These are phyloP conservation scores for Vanilla planifolia DNA, from an alignment of 106 monocot species.

Conservation along the genomic window DNA sequence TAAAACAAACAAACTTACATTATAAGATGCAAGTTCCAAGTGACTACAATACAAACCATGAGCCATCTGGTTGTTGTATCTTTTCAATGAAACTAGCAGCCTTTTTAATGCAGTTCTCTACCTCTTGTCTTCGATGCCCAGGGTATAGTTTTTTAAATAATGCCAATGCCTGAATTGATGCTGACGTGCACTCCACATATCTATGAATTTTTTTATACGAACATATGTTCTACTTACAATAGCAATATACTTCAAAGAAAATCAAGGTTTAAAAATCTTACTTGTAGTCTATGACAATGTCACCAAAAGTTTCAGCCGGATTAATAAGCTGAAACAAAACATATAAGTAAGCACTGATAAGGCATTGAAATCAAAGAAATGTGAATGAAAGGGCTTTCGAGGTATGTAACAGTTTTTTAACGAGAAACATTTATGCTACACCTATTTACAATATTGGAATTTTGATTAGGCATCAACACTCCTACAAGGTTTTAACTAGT, in stretches of 20 bases:
- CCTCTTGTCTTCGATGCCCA: conserved; percentile 71
- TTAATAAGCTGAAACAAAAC: conserved; percentile 62
- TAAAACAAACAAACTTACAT: not conserved
- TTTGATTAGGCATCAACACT: no score
- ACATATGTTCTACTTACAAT: not conserved
- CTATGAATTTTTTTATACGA: conserved; percentile 23
- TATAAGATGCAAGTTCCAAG: not conserved
- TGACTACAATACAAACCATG: conserved; percentile 79
- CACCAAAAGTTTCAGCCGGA: conserved; percentile 94
- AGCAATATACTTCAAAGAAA: not conserved
- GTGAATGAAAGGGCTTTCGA: not conserved
- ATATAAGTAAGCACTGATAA: not conserved
- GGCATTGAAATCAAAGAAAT: not conserved
- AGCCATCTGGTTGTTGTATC: conserved; percentile 69
- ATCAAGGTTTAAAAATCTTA: conserved; percentile 27
- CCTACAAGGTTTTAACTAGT: no score
- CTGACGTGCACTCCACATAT: conserved; percentile 93
- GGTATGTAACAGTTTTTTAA: not conserved
- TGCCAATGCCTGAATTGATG: conserved; percentile 65
- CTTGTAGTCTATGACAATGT: conserved; percentile 90
- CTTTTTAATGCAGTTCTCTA: conserved; percentile 69
- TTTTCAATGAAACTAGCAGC: conserved; percentile 60
- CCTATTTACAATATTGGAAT: conserved; percentile 2
- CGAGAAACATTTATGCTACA: not conserved
- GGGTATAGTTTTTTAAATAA: conserved; percentile 73